A percentile compares a stretch with the other conserved stretches of the same genome.
Conservation (phyloP, 345 rosid species). For the Schrenkiella parvula region DNA sequence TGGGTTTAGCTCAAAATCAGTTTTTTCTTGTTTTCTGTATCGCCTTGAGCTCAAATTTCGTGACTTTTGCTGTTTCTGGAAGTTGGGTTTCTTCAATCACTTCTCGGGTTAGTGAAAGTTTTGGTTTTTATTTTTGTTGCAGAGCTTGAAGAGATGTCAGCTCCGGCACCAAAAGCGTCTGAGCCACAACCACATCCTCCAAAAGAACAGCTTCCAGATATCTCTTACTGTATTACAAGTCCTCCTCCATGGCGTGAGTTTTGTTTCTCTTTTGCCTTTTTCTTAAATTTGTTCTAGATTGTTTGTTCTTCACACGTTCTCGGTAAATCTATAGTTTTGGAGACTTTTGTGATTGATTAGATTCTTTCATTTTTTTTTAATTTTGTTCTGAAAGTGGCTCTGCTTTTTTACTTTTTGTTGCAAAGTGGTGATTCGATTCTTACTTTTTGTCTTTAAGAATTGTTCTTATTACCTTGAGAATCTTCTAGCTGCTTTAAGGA, state of each 20-base stretch:
- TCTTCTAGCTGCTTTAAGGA: slow-evolving; percentile 8
- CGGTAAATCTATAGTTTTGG: slow-evolving; percentile 34
- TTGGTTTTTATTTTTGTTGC: not conserved
- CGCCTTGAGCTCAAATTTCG: not conserved
- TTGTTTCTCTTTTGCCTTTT: slow-evolving; percentile 39
- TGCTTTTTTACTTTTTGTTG: slow-evolving; percentile 25
- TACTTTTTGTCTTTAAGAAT: slow-evolving; percentile 16
- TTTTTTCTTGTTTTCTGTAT: not conserved
- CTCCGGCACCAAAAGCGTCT: slow-evolving; percentile 55
- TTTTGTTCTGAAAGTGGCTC: slow-evolving; percentile 15
- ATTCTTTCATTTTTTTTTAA: not conserved
- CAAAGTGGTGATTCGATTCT: slow-evolving; percentile 23
- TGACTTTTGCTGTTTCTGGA: not conserved
- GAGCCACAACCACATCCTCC: slow-evolving; percentile 63
- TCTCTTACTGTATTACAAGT: slow-evolving; percentile 82
- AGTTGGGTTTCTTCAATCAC: slow-evolving; percentile 3
- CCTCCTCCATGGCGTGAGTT: slow-evolving; percentile 99
- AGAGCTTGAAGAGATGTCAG: slow-evolving; percentile 40
- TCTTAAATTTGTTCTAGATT: slow-evolving; percentile 5
- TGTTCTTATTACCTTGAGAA: slow-evolving; percentile 17
- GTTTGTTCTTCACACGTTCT: slow-evolving; percentile 26
- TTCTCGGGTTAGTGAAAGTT: not conserved
- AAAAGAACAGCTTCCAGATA: slow-evolving; percentile 78
- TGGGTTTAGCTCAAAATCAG: slow-evolving; percentile 33
- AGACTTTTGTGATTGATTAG: slow-evolving; percentile 2